Evolutionary conservation across 2,329 filamentous ascomycete species (phyloP).

Genomic region (Sporothrix mexicana): DNA sequence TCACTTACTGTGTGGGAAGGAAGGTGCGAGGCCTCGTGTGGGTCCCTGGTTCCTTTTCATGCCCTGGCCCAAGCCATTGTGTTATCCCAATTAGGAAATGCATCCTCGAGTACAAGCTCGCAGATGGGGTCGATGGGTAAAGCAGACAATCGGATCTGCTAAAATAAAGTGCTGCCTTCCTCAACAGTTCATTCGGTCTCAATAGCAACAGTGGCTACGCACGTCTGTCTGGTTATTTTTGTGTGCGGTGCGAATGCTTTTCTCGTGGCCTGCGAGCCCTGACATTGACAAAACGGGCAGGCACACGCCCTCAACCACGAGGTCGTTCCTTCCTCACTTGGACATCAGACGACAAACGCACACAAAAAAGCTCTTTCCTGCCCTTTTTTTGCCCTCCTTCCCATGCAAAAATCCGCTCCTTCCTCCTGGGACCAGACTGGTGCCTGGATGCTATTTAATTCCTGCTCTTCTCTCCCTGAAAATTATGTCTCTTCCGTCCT

Average conservation of each 20-base stretch:
- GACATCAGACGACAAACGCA: not conserved
- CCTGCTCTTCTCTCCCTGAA: not conserved
- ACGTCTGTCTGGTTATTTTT: not conserved
- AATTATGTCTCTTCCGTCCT: not conserved
- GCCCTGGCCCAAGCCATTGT: not conserved
- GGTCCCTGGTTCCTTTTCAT: not conserved
- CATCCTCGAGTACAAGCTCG: not conserved
- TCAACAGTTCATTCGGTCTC: no score
- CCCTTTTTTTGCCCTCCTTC: not conserved
- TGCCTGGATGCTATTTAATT: not conserved
- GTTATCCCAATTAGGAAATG: not conserved
- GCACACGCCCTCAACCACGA: not conserved
- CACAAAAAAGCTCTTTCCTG: not conserved
- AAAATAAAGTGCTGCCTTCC: not conserved
- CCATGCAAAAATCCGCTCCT: not conserved
- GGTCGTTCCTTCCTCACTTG: conserved; percentile 29
- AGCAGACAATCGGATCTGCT: not conserved
- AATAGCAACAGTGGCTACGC: not conserved
- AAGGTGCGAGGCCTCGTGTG: not conserved
- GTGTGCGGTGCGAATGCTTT: conserved; percentile 5
- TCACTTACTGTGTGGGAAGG: not conserved
- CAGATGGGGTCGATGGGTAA: not conserved
- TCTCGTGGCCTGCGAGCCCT: not conserved
- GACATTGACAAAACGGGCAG: conserved; percentile 14
- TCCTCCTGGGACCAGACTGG: not conserved